Evolutionary conservation across 23 red algal genomes (phyloP).

Genomic region (Pyropia yezoensis): DNA sequence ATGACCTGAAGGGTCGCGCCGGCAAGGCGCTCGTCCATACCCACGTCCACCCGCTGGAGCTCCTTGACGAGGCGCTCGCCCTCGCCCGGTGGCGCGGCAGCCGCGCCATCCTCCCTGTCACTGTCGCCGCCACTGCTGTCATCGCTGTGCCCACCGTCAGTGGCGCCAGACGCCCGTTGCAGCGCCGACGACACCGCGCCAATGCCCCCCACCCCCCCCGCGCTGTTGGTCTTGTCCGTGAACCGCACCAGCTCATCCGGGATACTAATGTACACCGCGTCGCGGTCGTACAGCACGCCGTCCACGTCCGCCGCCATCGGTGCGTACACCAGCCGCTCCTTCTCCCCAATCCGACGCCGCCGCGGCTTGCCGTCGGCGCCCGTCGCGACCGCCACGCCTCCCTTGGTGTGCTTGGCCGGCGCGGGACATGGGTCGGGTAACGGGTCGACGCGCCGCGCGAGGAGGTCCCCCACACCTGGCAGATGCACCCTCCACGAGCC

Average conservation of each 20-base stretch:
- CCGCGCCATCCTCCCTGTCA: constrained; percentile 5
- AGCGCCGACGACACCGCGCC: background rate
- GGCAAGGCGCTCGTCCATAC: constrained; percentile 45
- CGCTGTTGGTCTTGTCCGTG: constrained; percentile 24
- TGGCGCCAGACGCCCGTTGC: background rate
- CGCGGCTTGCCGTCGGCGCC: constrained; percentile 17
- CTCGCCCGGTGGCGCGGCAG: constrained; percentile 42
- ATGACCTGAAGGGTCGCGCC: constrained; percentile 30
- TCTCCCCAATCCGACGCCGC: constrained; percentile 39
- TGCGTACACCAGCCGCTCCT: constrained; percentile 78
- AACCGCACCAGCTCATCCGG: constrained; percentile 57
- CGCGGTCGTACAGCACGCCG: constrained; percentile 86
- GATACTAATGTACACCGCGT: constrained; percentile 89
- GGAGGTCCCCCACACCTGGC: constrained; percentile 75
- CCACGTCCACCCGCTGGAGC: constrained; percentile 36
- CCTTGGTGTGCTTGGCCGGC: constrained; percentile 13
- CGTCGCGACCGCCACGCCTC: constrained; percentile 1
- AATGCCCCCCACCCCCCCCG: constrained; percentile 1
- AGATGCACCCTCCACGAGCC: constrained; percentile 68
- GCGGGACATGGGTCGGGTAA: constrained; percentile 79
- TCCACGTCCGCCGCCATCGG: constrained; percentile 90
- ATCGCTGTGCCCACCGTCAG: no score
- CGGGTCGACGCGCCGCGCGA: constrained; percentile 38
- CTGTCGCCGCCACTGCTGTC: constrained; percentile 7
- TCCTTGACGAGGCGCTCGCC: constrained; percentile 80